Base-by-base conservation (phyloP, 805 yeast species). In the Starmera pachycereana region DNA sequence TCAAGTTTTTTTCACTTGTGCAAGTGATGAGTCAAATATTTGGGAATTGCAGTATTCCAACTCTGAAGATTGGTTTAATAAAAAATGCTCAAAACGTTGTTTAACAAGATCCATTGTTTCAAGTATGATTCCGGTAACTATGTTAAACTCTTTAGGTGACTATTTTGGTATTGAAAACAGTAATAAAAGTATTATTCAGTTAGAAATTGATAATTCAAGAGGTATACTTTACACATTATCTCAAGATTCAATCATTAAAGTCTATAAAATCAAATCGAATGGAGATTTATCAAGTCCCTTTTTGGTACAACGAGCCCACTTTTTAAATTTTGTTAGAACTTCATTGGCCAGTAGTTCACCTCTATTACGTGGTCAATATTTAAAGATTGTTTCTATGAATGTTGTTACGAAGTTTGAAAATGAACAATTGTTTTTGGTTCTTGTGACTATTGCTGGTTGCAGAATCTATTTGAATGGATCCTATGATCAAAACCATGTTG, bases 31-130 rank as follows among this genome's bases (percentile, higher is more conserved):
- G 2, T 62, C 69, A 31, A 78, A 89, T 49, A 69, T 92, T 34
- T 92, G 96, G 96, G 90, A 86, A 54, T 65, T 92, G 40, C 79
- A 76, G 43, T 92, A 92, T 56, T 73, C 89, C 6, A 82, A 80
- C 47, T 73, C 82, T 22, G 92, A 87, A 37, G 81, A 85, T 40
- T 90, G 96, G 85, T 87, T 87, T 56, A 76, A 79, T 46, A 81
- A 84, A 53, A 83, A 80, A 51, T 84, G 95, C 54, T 77, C 76
- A 50, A 88, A 88, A 58, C 76, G 81, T 33, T 87, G 97, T 57
- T 69, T 85, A 40, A 87, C 97, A 35, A 78, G 76, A 61, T 74
- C 74, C 48, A 78, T 68, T 0, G 58, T 79, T 33, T 62, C 81
- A 1, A 66, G 71, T 30, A 62, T 76, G 29, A 59, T 77, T 16